A percentile compares a stretch with the other conserved stretches of the same genome.
These are phyloP conservation scores for Candida orba DNA, from an alignment of 805 yeast species.

Conservation along the genomic window DNA sequence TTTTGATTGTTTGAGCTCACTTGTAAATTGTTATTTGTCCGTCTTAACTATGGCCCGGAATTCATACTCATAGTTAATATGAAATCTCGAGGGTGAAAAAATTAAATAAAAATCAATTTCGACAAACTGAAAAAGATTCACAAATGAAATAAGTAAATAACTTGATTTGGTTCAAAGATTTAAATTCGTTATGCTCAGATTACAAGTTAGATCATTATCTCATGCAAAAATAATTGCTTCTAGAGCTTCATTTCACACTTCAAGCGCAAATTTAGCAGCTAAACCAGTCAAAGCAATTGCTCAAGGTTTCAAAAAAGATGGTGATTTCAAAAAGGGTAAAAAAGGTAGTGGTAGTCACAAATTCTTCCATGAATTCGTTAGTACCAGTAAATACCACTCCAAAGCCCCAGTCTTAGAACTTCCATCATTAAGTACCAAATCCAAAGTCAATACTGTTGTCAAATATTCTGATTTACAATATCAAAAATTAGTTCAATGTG, in stretches of 20 bases:
- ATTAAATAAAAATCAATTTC: too few species aligned
- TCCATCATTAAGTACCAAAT: constrained; percentile 16
- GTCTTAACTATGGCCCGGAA: too few species aligned
- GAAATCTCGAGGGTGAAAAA: constrained; percentile 1
- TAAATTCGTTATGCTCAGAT: constrained; percentile 5
- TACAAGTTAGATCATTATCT: background rate
- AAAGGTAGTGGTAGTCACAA: constrained; percentile 25
- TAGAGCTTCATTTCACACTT: constrained; percentile 8
- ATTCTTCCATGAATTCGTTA: constrained; percentile 27
- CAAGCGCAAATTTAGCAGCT: constrained; percentile 3
- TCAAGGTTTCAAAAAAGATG: constrained; percentile 14
- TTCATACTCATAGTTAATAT: background rate
- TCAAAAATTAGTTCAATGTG: constrained; percentile 41
- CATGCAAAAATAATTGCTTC: background rate
- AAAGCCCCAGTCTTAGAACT: constrained; percentile 19
- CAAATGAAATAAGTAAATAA: too few species aligned
- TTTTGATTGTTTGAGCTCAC: too few species aligned
- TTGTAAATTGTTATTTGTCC: too few species aligned
- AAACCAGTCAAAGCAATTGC: constrained; percentile 12
- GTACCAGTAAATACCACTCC: constrained; percentile 23
- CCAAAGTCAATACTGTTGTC: constrained; percentile 25
- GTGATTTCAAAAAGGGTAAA: constrained; percentile 8
- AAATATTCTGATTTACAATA: constrained; percentile 34
- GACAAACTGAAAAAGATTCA: too few species aligned
- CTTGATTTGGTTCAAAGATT: too few species aligned